Base-by-base conservation (phyloP, 805 yeast species). In the Ogataea philodendri region DNA sequence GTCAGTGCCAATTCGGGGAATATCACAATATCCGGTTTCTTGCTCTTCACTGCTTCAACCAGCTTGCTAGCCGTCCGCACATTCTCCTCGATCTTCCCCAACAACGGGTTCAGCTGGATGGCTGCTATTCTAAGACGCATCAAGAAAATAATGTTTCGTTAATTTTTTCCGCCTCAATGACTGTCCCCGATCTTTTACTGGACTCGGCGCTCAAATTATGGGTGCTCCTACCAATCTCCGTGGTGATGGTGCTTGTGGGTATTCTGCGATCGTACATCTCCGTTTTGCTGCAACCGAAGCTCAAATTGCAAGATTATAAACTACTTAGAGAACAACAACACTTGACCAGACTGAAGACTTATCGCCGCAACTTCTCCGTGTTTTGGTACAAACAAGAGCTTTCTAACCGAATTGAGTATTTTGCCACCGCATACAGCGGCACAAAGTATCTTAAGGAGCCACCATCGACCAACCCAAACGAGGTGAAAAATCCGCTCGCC, bases 201-300 rank as follows among this genome's bases (percentile, higher is more conserved):
- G 97, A 90, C 54, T 95, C 96, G 4, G 73, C 76, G 35, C 67
- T 93, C 43, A 81, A 84, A 56, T 74, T 78, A 50, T 90, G 97
- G 97, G 97, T 88, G 19, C 66, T 93, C 11, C 59, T 87, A 22
- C 98, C 98, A 15, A 89, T 93, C 27, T 78, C 95, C 5, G 55
- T 83, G 14, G 95, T 88, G 14, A 88, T 93, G 95, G 81, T 93
- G 8, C 62, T 89, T 38, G 87, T 87, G 4, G 96, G 96, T 6
- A 59, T 90, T 13, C 59, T 87, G 17, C 70, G 96, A 37, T 80
- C 84, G 35, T 77, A 81, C 51, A 68, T 81, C 7, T 77, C 87
- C 25, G 59, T 67, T 10, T 62, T 88, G 16, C 63, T 87, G 6
- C 72, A 74, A 29, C 76, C 86, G 32, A 58, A 66, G 21, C 77